Evolutionary conservation across 305 asterid species (phyloP), one percentile per base, ranked within the genome.

Genomic region (Lippia alba): DNA sequence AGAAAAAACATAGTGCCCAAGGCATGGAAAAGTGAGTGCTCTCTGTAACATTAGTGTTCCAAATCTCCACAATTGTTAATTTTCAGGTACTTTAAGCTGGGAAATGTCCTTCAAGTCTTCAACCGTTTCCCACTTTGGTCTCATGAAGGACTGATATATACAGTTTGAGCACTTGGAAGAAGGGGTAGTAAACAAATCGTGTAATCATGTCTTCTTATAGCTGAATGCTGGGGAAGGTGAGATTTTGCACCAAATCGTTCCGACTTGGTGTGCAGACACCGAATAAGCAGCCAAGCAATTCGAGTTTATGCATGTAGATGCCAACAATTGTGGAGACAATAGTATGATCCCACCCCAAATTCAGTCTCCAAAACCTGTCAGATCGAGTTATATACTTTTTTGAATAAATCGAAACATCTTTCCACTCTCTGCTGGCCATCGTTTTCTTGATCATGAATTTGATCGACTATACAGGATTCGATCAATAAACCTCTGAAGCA

Each of bases 11-110:
- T 54, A 41, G 30, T 40, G 64, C 44, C 24, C 56, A 44, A 56
- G 73, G 32, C 73, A 4, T 56, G 73, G 73, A 32, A 68, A 68
- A 11, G 30, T 55, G 73, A 56, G 19, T 33, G 6, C 49, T 44
- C 12, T 44, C 49, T 44, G 49, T 44, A 5, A 10, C 12, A 8
- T 11, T 11, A 44, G 49, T 1, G 10, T 10, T 6, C 49, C 49
- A 44, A 8, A 44, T 10, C 49, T 5, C 3, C 12, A 44, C 14
- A 6, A 7, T 3, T 2, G 4, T 11, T 6, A 44, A 44, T 44
- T 7, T 6, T 3, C 12, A 44, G 49, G 49, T 6, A 3, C 10
- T 11, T 41, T 41, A 41, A 11, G 12, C 48, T 3, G 49, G 12
- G 49, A 3, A 44, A 44, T 44, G 12, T 11, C 49, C 12, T 44